Evolutionary conservation across 805 yeast species (phyloP), one percentile per base, ranked within the genome.

Genomic region (Yarrowia divulgata): DNA sequence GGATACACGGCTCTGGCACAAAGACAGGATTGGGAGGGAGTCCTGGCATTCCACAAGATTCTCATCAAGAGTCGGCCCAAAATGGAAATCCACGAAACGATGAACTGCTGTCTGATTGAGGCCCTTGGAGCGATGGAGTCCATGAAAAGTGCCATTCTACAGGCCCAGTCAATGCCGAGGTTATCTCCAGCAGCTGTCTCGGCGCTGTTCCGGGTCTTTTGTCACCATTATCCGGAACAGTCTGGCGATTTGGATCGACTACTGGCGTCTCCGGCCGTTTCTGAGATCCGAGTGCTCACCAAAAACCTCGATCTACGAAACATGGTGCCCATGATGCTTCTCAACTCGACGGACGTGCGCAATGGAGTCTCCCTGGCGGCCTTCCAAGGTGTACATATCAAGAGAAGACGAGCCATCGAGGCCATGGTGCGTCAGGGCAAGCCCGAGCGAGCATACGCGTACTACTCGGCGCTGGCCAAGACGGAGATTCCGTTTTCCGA

Each of bases 401-500:
- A 60, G 34, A n/a, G 66, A n/a, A 43, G 52, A 60, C 32, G 66
- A 6, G 8, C n/a, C 8, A 60, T 60, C 8, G 66, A 60, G 29
- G 66, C 66, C 7, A 13, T 60, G 42, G 52, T 60, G 1, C 14
- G 13, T 8, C 42, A 18, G 34, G 66, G 66, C 10, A 23, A 43
- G 19, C 52, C 66, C 7, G 66, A 60, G 14, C 10, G 66, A 45
- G 66, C 66, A 8, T 60, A 34, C 66, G 45, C 34, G 42, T 60
- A 43, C 42, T 60, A 60, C 42, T 18, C 52, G 18, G 1, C 34
- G 3, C 40, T 60, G 13, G 10, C 34, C 40, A 60, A 60, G 18
- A 60, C 66, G 12, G 66, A 60, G 40, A 60, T 60, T 45, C 66
- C 66, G 14, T 60, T 60, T 8, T 45, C 52, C 13, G 66, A 60